These are phyloP conservation scores for Kockovaella imperatae DNA, from an alignment of 768 basidiomycete genomes.

Conservation along the genomic window DNA sequence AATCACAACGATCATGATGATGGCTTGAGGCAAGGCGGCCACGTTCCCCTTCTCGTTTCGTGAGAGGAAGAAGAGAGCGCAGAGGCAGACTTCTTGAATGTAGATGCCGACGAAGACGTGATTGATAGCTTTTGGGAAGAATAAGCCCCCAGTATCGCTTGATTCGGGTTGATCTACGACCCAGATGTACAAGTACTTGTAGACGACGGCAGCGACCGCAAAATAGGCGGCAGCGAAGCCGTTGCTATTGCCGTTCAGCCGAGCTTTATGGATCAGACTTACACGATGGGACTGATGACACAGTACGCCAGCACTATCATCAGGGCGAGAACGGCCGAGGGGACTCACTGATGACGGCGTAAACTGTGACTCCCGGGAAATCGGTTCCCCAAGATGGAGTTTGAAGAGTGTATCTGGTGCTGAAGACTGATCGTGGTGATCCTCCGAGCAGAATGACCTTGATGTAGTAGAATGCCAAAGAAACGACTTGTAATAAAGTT, in stretches of 20 bases:
- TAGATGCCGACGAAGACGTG: constrained; percentile 93
- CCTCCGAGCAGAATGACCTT: constrained; percentile 79
- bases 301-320: constrained; percentile 45
- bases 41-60: constrained; percentile 52
- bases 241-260: constrained; percentile 85
- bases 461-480: constrained; percentile 77
- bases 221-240: constrained; percentile 77
- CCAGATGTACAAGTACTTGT: constrained; percentile 76
- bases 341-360: constrained; percentile 69
- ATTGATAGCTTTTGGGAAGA: constrained; percentile 89
- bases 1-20: constrained; percentile 77
- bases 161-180: constrained; percentile 59
- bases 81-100: constrained; percentile 75
- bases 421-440: constrained; percentile 63
- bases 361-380: constrained; percentile 61
- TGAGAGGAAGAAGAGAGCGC: constrained; percentile 84
- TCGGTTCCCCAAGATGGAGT: constrained; percentile 68
- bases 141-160: constrained; percentile 80
- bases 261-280: constrained; percentile 23
- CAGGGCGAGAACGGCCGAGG: not conserved
- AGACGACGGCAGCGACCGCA: constrained; percentile 71
- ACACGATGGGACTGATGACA: constrained; percentile 48
- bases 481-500: constrained; percentile 69
- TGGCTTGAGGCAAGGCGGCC: constrained; percentile 64
- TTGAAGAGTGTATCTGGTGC: constrained; percentile 67